Evolutionary conservation across 139 green algal genomes (phyloP).

Genomic region (Pseudopediastrum boryanum): DNA sequence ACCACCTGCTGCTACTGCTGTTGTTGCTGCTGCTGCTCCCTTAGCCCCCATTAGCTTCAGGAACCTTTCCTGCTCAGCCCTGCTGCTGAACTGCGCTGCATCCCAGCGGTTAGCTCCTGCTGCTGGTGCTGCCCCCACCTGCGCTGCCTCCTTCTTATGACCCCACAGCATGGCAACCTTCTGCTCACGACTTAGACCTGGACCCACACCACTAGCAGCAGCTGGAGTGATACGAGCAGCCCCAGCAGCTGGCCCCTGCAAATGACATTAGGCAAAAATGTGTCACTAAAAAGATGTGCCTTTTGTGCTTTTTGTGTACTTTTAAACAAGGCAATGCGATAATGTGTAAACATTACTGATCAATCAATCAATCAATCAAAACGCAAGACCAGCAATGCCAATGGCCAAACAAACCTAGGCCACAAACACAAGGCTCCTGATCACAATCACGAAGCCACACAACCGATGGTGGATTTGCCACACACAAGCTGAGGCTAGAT

Average conservation of each 20-base stretch:
- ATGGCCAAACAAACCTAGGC: too few species aligned
- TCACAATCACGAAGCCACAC: too few species aligned
- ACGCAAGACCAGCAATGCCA: too few species aligned
- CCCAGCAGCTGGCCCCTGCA: not conserved
- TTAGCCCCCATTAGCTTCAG: conserved; percentile 48
- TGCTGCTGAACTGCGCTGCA: conserved; percentile 40
- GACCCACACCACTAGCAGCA: not conserved
- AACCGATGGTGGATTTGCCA: too few species aligned
- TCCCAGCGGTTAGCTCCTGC: conserved; percentile 51
- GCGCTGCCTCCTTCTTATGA: conserved; percentile 19
- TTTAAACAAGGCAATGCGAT: too few species aligned
- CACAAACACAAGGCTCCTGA: too few species aligned
- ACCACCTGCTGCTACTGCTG: not conserved
- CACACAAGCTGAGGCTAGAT: too few species aligned
- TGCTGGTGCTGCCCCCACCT: conserved; percentile 7
- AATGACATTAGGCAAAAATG: too few species aligned
- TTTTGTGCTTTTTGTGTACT: too few species aligned
- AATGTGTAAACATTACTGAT: too few species aligned
- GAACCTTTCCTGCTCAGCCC: conserved; percentile 43
- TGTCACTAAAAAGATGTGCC: too few species aligned
- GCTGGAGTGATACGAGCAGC: not conserved
- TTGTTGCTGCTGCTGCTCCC: conserved; percentile 1
- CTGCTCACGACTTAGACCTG: not conserved
- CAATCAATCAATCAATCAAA: too few species aligned
- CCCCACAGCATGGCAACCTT: conserved; percentile 24